Evolutionary conservation across 2,329 filamentous ascomycete species (phyloP), one percentile per base, ranked within the genome.

Genomic region (Botryosphaeria dothidea): DNA sequence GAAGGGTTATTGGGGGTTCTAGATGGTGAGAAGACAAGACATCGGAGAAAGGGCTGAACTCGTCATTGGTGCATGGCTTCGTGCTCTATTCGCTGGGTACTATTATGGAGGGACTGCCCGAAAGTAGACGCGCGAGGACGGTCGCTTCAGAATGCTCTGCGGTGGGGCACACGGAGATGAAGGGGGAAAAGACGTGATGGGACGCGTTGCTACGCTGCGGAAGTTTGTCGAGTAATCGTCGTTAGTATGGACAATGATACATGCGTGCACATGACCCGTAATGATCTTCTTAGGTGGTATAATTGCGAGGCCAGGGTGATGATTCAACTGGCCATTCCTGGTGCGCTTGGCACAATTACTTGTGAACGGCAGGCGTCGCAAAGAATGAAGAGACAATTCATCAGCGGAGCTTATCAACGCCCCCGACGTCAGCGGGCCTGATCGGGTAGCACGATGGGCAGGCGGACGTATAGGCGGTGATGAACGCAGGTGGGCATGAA

Each of bases 1-100:
- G 25, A 75, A 72, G 66, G 73, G 71, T 29, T 77, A 71, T 31
- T 73, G 71, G 69, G 57, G 62, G 36, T 62, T 56, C 21, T 65
- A 49, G 45, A 49, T 8, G 36, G 25, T 3, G 27, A 51, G 46
- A n/a, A 7, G 31, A 19, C 3, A 11, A 19, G n/a, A 27, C 21
- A 34, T 31, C 34, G 48, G 19, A 17, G 27, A 23, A 31, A 27
- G 27, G 17, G n/a, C 8, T 23, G 8, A 48, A 17, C 13, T 11
- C 7, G 31, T 11, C 31, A 11, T 34, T 6, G 13, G 31, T 8
- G 31, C 31, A 6, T 8, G 31, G 7, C 7, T 34, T 6, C 31
- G 31, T 34, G 31, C 31, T 34, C 7, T 34, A 11, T 11, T 34
- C 31, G 31, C 31, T 34, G 31, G 31, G 31, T 34, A 6, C 13